phyloP scores from a whole-genome alignment of 192 early-diverging fungal genomes.

The Gigaspora rosea region DNA sequence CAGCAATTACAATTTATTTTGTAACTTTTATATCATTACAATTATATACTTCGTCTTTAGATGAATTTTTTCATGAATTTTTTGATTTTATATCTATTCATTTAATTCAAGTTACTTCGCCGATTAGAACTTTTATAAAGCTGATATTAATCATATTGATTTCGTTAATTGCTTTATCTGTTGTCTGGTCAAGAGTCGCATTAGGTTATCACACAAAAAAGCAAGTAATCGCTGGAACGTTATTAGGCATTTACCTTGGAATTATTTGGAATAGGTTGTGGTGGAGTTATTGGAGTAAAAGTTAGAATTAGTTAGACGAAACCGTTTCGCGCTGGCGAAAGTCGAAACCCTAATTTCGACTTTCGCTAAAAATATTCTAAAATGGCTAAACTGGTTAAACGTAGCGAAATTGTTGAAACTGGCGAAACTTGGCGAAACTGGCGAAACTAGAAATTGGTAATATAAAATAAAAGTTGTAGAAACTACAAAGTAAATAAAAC shows the following conservation, averaged over 20 bases:
- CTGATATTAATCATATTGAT: not conserved
- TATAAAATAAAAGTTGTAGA: no score
- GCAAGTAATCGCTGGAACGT: slow-evolving; percentile 35
- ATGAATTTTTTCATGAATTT: not conserved
- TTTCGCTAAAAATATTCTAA: no score
- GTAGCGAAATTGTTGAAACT: no score
- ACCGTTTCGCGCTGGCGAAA: no score
- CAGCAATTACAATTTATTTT: slow-evolving; percentile 24
- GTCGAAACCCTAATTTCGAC: no score
- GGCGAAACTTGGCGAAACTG: no score
- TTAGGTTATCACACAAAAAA: slow-evolving; percentile 37
- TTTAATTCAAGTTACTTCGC: no score
- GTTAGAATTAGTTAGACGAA: no score
- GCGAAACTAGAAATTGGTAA: no score
- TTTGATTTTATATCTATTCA: no score
- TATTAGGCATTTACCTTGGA: slow-evolving; percentile 22
- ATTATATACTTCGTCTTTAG: not conserved
- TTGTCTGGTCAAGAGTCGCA: slow-evolving; percentile 39
- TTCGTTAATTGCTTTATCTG: slow-evolving; percentile 20
- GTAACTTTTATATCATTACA: slow-evolving; percentile 20
- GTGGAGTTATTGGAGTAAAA: not conserved
- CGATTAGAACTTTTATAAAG: not conserved
- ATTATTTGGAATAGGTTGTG: slow-evolving; percentile 18
- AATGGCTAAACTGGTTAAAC: no score
- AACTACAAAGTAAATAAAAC: no score